Evolutionary conservation across 257 asterid genomes (phyloP), one percentile per base, ranked within the genome.

Genomic region (Schizonepeta tenuifolia): DNA sequence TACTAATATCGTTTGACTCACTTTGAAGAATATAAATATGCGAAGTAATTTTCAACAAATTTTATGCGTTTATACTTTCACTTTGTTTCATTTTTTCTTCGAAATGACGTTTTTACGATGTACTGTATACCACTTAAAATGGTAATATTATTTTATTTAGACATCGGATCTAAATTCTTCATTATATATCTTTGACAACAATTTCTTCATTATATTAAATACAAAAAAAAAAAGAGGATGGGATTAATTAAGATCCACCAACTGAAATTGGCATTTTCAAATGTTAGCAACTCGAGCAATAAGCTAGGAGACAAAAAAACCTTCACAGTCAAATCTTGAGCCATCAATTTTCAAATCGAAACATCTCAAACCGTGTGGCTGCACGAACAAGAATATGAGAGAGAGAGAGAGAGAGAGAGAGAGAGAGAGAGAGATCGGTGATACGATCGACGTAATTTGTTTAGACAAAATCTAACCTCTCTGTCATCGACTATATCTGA

Each of bases 341-440:
- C 73, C 76, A 73, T 75, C 82, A 47, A 56, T 69, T 76, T 38
- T 40, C 20, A 43, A 60, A 67, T 83, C 82, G 47, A 9, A 69
- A 76, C 80, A 69, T 70, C 74, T 1, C 75, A 70, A 77, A 77
- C 83, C 85, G 87, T 83, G 87, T 83, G 68, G 71, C 65, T 28
- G 85, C 87, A 80, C 81, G 78, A 83, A 75, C 75, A 6, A 8
- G 24, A 12, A 0, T 38, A 3, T 21, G 46, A 63, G 59, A 63
- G 66, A 35, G 31, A 62, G 67, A 63, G 71, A 46, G 17, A 21
- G 20, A 43, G 46, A 1, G 14, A 22, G 28, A 49, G 59, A 63
- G 66, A 33, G 31, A 62, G 67, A 63, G 67, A 46, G 17, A 28
- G 20, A 35, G 46, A 4, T 21, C 28, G 22, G 46, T 26, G 35